These are phyloP conservation scores for Lizonia empirigonia DNA, from an alignment of 2,329 filamentous ascomycete species.

Conservation along the genomic window DNA sequence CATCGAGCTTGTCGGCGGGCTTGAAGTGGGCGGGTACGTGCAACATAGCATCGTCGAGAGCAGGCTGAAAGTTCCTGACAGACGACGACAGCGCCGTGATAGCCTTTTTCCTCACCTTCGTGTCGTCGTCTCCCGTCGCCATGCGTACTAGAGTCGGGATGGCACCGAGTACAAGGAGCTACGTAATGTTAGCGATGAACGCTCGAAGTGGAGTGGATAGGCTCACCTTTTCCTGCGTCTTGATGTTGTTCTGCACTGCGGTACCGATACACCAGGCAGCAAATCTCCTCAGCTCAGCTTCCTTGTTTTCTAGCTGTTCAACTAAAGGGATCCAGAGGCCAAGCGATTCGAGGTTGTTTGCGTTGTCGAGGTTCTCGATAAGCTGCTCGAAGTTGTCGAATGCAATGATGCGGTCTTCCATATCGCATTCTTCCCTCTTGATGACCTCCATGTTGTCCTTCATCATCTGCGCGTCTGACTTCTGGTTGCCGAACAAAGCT, in stretches of 20 bases:
- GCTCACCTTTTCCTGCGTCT: constrained; percentile 74
- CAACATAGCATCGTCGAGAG: constrained; percentile 68
- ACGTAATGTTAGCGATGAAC: constrained; percentile 21
- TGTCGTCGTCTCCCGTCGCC: constrained; percentile 63
- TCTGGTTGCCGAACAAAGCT: constrained; percentile 67
- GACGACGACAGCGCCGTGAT: constrained; percentile 86
- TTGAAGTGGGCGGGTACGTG: constrained; percentile 67
- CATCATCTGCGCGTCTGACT: constrained; percentile 90
- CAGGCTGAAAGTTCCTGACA: constrained; percentile 87
- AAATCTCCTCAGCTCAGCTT: constrained; percentile 76
- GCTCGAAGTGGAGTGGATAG: background rate
- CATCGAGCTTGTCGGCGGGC: constrained; percentile 69
- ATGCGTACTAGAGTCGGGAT: constrained; percentile 72
- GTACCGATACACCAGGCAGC: constrained; percentile 95
- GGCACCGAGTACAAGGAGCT: constrained; percentile 66
- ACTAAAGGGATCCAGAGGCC: constrained; percentile 83
- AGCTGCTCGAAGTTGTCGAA: constrained; percentile 40
- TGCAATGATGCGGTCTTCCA: constrained; percentile 26
- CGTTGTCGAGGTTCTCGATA: constrained; percentile 73
- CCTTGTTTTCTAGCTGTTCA: constrained; percentile 67
- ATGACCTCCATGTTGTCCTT: constrained; percentile 80
- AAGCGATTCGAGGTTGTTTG: constrained; percentile 85
- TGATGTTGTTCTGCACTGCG: constrained; percentile 93
- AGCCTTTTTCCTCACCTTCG: constrained; percentile 79
- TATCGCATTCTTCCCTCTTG: constrained; percentile 52